Evolutionary conservation across 345 rosid species (phyloP).

Genomic region (Cardiospermum halicacabum): DNA sequence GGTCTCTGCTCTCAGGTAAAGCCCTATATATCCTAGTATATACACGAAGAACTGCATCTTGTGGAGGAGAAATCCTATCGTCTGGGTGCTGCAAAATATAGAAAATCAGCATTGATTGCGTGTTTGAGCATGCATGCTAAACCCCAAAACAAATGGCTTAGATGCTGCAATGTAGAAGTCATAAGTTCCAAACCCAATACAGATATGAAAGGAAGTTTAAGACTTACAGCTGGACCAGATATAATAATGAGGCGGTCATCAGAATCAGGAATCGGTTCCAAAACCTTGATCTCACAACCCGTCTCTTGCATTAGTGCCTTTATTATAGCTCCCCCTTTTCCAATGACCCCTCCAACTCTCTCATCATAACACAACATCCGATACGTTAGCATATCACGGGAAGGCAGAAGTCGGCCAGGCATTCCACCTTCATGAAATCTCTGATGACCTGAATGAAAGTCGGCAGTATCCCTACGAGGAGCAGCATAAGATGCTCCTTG

Average conservation of each 20-base stretch:
- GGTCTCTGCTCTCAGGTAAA: conserved; percentile 52
- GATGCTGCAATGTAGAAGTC: conserved; percentile 4
- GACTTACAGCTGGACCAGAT: conserved; percentile 67
- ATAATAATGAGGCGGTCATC: conserved; percentile 58
- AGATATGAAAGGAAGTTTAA: conserved; percentile 13
- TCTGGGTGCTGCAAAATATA: conserved; percentile 66
- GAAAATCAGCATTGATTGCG: conserved; percentile 16
- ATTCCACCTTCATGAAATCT: conserved; percentile 37
- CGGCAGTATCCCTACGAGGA: conserved; percentile 36
- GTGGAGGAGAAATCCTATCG: conserved; percentile 58
- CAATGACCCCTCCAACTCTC: conserved; percentile 66
- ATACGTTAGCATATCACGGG: conserved; percentile 43
- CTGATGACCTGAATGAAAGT: conserved; percentile 18
- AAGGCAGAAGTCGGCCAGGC: conserved; percentile 36
- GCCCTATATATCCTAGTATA: conserved; percentile 53
- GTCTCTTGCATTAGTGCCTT: conserved; percentile 64
- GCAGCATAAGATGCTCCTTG: conserved; percentile 34
- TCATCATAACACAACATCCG: conserved; percentile 56
- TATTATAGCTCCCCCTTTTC: conserved; percentile 65
- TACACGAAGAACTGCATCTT: conserved; percentile 75
- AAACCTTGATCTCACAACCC: conserved; percentile 67
- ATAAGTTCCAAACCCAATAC: conserved; percentile 1
- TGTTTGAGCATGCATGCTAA: too few species aligned
- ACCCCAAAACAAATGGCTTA: conserved; percentile 7
- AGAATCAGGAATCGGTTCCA: conserved; percentile 49